Evolutionary conservation across 148 eudicot genomes (phyloP), one percentile per base, ranked within the genome.

Genomic region (Camellia japonica): DNA sequence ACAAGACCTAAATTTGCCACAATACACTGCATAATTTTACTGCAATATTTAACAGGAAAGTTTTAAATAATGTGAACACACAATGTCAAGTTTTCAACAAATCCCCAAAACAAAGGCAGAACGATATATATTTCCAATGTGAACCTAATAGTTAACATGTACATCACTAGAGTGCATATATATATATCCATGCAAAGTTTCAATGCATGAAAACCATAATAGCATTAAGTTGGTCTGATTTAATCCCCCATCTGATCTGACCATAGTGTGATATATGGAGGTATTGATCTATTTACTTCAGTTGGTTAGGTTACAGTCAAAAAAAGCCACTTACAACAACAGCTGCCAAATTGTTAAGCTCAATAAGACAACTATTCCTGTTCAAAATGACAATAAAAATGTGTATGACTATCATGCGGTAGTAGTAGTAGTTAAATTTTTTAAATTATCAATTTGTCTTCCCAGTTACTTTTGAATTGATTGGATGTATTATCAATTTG

Each of bases 381-480:
- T 38, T 73, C 19, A 0, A 23, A 3, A 0, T 13, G 49, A n/a
- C 49, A 8, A 41, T n/a, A 5, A 52, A 2, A n/a, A 0, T 7
- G 11, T 23, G 4, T 1, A 73, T n/a, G 30, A 55, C 30, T 44
- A 6, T 18, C 44, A 54, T 54, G 61, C 0, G 2, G 30, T 11
- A 19, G 46, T 55, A n/a, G 30, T 0, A 18, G 61, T 73, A 73
- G 46, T 51, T 7, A 6, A 54, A 19, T 73, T 54, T 73, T n/a
- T 6, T 52, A 54, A 49, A 19, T 14, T 61, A 73, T 73, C 44
- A 73, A 73, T 73, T 73, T 73, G 43, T 19, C n/a, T 23, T 30
- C 15, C 42, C 4, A 54, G 44, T 54, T 43, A 73, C 38, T 54
- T 54, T 30, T 16, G 12, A 54, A 54, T n/a, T 51, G 60, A 72